Conservation (phyloP, 163 green algal species). For the Scenedesmus sp. region DNA sequence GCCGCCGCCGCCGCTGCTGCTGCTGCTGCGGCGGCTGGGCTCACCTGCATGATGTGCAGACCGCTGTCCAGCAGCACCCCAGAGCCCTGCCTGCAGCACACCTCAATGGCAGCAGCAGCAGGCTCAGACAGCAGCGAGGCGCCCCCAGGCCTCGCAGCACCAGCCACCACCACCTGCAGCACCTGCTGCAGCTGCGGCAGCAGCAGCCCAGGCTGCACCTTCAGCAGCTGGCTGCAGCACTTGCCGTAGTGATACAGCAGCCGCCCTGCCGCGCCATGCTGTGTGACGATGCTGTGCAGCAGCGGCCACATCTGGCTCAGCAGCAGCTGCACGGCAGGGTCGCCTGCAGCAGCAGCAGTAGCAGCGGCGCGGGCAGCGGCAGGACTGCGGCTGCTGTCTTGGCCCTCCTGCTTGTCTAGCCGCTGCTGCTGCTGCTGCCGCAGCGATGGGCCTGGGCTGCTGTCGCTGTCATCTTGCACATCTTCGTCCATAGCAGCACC, state of each 20-base stretch:
- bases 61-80: conserved; percentile 12
- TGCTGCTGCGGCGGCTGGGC: neutral
- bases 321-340: conserved; percentile 31
- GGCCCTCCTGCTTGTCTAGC: neutral
- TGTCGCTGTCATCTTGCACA: neutral
- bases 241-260: conserved; percentile 37
- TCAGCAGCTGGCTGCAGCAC: conserved; percentile 34
- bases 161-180: conserved; percentile 22
- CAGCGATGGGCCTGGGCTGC: neutral
- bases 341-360: neutral
- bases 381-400: neutral
- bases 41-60: conserved; percentile 31
- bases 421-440: neutral
- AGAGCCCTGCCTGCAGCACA: conserved; percentile 40
- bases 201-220: conserved; percentile 39
- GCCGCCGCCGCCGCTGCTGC: neutral
- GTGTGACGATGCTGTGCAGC: neutral
- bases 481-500: conserved; percentile 3
- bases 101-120: conserved; percentile 1
- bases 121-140: conserved; percentile 17
- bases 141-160: conserved; percentile 6
- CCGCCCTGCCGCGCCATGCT: conserved; percentile 18
- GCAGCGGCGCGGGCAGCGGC: neutral
- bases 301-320: neutral
- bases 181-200: conserved; percentile 39